These are phyloP conservation scores for Fomes fomentarius DNA, from an alignment of 1,284 basidiomycete species.

Conservation along the genomic window DNA sequence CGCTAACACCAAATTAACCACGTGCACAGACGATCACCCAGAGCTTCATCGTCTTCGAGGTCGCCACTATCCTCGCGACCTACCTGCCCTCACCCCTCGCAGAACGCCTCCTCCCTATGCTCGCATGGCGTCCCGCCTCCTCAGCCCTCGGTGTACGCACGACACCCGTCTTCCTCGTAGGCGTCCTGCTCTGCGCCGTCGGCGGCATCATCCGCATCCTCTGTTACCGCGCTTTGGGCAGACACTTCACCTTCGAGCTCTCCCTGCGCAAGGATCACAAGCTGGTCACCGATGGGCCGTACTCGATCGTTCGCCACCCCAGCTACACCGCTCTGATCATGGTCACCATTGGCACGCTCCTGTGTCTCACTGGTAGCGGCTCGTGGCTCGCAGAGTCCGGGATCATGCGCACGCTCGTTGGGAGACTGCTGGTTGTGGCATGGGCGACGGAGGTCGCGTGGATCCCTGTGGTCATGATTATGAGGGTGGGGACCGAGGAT, in stretches of 20 bases:
- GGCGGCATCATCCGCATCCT: constrained; percentile 19
- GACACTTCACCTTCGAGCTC: constrained; percentile 25
- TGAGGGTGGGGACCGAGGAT: constrained; percentile 18
- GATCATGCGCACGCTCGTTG: constrained; percentile 15
- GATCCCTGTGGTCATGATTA: constrained; percentile 17
- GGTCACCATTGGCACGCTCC: constrained; percentile 17
- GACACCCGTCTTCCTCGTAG: constrained; percentile 14
- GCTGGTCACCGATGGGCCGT: constrained; percentile 4
- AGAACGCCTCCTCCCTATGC: background rate
- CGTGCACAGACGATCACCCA: constrained; percentile 1
- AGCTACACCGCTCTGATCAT: constrained; percentile 1
- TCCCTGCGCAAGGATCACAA: background rate
- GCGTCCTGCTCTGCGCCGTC: constrained; percentile 13
- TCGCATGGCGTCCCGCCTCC: background rate
- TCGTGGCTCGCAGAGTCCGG: constrained; percentile 23
- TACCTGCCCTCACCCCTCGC: background rate
- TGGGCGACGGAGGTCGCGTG: constrained; percentile 20
- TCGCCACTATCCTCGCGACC: constrained; percentile 1
- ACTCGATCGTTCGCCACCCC: too few species aligned
- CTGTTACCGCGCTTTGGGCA: constrained; percentile 18
- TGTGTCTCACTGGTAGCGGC: constrained; percentile 15
- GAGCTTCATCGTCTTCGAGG: constrained; percentile 1
- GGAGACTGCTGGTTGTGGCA: constrained; percentile 7
- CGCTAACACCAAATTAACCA: background rate
- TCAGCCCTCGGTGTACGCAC: constrained; percentile 11